A percentile compares a stretch with the other conserved stretches of the same genome.
Evolutionary conservation across 305 asterid species (phyloP).

Genomic region (Rubia balearica): DNA sequence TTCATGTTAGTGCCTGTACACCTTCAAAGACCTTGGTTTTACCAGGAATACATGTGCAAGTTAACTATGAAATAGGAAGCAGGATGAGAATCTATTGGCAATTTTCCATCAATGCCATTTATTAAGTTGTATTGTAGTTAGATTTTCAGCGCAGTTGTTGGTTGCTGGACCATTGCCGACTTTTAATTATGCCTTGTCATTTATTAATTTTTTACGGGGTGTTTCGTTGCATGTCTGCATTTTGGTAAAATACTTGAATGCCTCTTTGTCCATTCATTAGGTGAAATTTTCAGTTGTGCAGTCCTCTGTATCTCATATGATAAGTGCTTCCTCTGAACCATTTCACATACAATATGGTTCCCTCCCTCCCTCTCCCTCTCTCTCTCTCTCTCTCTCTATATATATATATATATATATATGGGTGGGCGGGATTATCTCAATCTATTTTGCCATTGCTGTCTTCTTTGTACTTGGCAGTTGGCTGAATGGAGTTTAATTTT

Average conservation of each 20-base stretch:
- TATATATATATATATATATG: no score
- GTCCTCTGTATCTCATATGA: not conserved
- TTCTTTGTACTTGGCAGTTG: not conserved
- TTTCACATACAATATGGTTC: not conserved
- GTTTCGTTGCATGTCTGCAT: no score
- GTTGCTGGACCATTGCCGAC: not conserved
- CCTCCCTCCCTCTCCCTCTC: not conserved
- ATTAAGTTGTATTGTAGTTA: not conserved
- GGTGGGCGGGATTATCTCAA: not conserved
- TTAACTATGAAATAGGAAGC: not conserved
- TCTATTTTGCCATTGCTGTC: no score
- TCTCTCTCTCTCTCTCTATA: not conserved
- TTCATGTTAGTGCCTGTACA: not conserved
- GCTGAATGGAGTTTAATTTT: not conserved
- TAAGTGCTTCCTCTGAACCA: not conserved
- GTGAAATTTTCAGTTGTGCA: no score
- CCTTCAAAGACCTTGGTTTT: slow-evolving; percentile 3
- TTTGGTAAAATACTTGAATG: no score
- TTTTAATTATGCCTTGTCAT: not conserved
- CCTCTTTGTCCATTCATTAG: not conserved
- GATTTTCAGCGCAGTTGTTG: not conserved
- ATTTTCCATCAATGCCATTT: not conserved
- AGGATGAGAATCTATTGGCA: not conserved
- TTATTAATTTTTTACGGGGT: no score
- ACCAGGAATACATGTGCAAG: not conserved